These are phyloP conservation scores for Aspergillus baeticus DNA, from an alignment of 495 filamentous ascomycete genomes.

Conservation along the genomic window DNA sequence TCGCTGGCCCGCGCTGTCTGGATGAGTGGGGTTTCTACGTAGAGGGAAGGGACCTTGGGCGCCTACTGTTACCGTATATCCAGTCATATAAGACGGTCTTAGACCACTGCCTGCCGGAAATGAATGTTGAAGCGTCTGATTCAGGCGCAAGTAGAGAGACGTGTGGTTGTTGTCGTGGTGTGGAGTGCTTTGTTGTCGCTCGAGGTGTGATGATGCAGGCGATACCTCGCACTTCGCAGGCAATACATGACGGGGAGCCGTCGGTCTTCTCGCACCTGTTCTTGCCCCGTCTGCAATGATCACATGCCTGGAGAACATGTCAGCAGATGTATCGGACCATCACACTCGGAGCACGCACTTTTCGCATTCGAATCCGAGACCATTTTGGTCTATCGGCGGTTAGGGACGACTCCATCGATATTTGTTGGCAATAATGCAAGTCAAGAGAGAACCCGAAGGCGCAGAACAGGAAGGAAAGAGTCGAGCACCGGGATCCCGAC, in stretches of 20 bases:
- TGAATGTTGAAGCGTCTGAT: neutral
- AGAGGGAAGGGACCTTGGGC: neutral
- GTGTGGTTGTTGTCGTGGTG: too few relatives aligned
- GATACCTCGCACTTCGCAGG: neutral
- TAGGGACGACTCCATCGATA: too few relatives aligned
- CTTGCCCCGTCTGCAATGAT: neutral
- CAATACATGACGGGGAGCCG: neutral
- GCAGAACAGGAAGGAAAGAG: too few relatives aligned
- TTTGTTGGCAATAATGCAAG: too few relatives aligned
- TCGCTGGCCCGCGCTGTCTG: neutral
- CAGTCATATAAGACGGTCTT: neutral
- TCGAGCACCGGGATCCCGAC: too few relatives aligned
- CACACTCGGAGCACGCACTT: too few relatives aligned
- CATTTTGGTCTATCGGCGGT: too few relatives aligned
- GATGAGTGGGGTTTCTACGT: neutral
- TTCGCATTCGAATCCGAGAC: too few relatives aligned
- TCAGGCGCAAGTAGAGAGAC: neutral
- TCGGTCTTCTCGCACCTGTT: neutral
- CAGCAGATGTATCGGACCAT: too few relatives aligned
- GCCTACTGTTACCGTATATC: neutral
- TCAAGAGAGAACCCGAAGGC: too few relatives aligned
- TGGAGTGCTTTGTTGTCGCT: neutral
- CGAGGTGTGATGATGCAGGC: neutral
- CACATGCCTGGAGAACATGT: neutral
- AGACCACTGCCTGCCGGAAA: neutral